These are phyloP conservation scores for Lepidium aucheri DNA, from an alignment of 345 rosid genomes.

Conservation along the genomic window DNA sequence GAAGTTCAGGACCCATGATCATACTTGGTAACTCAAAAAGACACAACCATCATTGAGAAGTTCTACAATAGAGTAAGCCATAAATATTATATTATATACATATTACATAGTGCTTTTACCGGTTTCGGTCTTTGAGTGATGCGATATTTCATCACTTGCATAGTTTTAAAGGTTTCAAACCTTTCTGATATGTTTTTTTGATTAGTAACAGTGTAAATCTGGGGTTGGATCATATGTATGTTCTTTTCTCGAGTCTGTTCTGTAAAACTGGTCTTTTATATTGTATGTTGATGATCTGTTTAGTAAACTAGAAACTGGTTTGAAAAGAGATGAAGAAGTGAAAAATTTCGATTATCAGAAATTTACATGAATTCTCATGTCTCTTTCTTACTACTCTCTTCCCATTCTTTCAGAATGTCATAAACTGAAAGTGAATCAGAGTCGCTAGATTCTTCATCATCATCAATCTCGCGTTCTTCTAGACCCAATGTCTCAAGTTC, in stretches of 20 bases:
- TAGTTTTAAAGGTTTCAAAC: slow-evolving; percentile 5
- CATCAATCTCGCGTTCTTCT: slow-evolving; percentile 22
- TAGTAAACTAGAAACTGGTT: not conserved
- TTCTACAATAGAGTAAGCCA: slow-evolving; percentile 14
- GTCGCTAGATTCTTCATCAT: slow-evolving; percentile 25
- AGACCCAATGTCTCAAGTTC: slow-evolving; percentile 29
- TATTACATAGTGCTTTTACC: not conserved
- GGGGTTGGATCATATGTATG: slow-evolving; percentile 8
- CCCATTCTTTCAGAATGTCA: slow-evolving; percentile 68
- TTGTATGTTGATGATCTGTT: slow-evolving; percentile 5
- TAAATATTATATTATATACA: not conserved
- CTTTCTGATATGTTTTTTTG: not conserved
- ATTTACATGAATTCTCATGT: slow-evolving; percentile 19
- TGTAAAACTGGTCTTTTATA: not conserved
- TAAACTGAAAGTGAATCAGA: slow-evolving; percentile 48
- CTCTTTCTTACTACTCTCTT: slow-evolving; percentile 32
- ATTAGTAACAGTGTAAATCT: slow-evolving; percentile 24
- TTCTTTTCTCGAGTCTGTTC: not conserved
- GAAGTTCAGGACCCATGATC: slow-evolving; percentile 37
- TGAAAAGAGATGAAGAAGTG: slow-evolving; percentile 7
- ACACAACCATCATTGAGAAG: not conserved
- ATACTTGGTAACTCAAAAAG: slow-evolving; percentile 34
- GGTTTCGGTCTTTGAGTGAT: not conserved
- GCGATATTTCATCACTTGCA: slow-evolving; percentile 24
- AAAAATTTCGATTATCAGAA: not conserved